Base-by-base conservation (phyloP, 768 basidiomycete species). In the Pleurotus sapidus region DNA sequence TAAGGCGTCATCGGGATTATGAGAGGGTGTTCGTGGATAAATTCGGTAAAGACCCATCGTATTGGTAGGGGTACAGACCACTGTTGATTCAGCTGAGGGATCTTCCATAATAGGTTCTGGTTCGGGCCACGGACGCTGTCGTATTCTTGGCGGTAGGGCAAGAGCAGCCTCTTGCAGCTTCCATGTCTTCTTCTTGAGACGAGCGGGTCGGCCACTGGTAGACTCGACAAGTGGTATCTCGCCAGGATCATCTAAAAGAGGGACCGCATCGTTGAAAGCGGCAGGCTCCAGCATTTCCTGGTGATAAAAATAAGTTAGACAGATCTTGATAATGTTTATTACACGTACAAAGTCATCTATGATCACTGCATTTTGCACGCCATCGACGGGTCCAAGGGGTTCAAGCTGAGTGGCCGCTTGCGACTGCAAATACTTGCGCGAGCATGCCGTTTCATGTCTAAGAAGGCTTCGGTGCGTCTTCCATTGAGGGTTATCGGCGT, bases 1-100 rank as follows among this genome's bases (percentile, higher is more conserved):
- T 18, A 57, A 40, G 8, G 12, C 25, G 11, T 53, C 25, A 17
- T 57, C 47, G 27, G 56, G 56, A 12, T 49, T 43, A 51, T 55
- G 43, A 7, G 56, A 20, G 14, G 47, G 56, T 15, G 23, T 14
- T 14, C 25, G 17, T 3, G 18, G 30, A 39, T 57, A 57, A 7
- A 48, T 34, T 11, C 49, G 56, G 37, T 51, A 57, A 37, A 57
- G 30, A 23, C 56, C 30, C 25, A 56, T 34, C 3, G 6, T 27
- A 49, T 56, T 47, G 18, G 55, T 49, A 11, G 25, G 20, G 30
- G 56, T 53, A 4, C 50, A 59, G 43, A 65, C 27, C 20, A 18
- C 15, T 18, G 20, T 20, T 27, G 27, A 27, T 7, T 20, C 15
- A 15, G 47, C 18, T 12, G n/a, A 24, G 18, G 15, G 15, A 1